These are phyloP conservation scores for Ilex asprella DNA, from an alignment of 257 asterid species.

Conservation along the genomic window DNA sequence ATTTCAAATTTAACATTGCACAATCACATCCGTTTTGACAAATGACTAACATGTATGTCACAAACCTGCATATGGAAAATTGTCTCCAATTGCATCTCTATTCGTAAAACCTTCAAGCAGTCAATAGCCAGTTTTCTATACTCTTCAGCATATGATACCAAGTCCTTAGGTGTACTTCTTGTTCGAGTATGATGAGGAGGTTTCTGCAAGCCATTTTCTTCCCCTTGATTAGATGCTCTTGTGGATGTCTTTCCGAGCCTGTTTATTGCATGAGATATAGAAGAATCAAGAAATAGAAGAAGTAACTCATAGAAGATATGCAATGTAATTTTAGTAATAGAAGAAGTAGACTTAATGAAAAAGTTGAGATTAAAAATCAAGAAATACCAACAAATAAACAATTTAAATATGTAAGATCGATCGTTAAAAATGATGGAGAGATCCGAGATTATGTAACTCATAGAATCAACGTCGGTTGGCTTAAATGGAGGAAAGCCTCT, in stretches of 20 bases:
- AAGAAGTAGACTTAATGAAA: too few species aligned
- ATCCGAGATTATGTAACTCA: too few species aligned
- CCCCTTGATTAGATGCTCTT: conserved; percentile 47
- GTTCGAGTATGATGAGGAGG: conserved; percentile 48
- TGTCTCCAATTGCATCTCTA: conserved; percentile 96
- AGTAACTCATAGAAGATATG: too few species aligned
- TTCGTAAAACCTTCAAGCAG: conserved; percentile 92
- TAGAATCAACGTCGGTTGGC: too few species aligned
- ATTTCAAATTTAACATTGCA: conserved; percentile 5
- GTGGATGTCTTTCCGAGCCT: conserved; percentile 76
- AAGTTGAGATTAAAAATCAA: too few species aligned
- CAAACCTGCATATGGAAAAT: conserved; percentile 92
- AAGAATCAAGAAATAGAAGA: too few species aligned
- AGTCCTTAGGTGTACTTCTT: conserved; percentile 66
- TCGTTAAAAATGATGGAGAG: too few species aligned
- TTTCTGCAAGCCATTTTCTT: conserved; percentile 48
- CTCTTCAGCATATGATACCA: conserved; percentile 85
- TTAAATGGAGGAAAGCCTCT: too few species aligned
- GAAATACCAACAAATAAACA: too few species aligned
- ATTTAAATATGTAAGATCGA: too few species aligned
- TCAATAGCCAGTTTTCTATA: conserved; percentile 90
- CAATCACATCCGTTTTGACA: conserved; percentile 11
- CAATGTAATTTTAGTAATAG: too few species aligned
- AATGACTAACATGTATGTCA: conserved; percentile 13
- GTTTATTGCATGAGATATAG: conserved; percentile 1